phyloP scores from a whole-genome alignment of 331 rosid genomes.

The Arachis monticola region DNA sequence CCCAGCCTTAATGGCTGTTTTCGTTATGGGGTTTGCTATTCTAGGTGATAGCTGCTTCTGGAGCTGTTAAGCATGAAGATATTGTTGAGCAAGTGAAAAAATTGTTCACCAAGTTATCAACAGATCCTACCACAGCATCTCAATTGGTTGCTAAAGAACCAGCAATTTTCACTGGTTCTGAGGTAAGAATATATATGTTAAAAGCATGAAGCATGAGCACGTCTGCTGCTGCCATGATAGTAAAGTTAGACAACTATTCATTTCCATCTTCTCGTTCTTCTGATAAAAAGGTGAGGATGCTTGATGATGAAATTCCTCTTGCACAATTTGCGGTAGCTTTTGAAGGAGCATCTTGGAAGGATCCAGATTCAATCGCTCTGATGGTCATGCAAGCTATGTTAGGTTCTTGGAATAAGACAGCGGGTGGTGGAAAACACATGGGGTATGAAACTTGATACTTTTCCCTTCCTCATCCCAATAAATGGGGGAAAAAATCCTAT shows the following conservation, averaged over 20 bases:
- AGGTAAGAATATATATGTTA: constrained; percentile 54
- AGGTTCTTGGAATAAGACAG: constrained; percentile 93
- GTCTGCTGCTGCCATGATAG: neutral
- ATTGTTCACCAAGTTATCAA: constrained; percentile 75
- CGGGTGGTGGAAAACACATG: constrained; percentile 96
- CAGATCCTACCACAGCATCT: constrained; percentile 82
- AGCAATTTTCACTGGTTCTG: constrained; percentile 88
- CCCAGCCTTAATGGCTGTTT: neutral
- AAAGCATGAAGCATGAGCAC: neutral
- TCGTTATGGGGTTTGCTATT: constrained; percentile 30
- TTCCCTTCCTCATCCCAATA: too few species aligned
- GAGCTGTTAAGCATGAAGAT: constrained; percentile 93
- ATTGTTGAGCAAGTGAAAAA: constrained; percentile 73
- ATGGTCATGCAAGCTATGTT: constrained; percentile 99
- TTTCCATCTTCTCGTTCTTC: constrained; percentile 3
- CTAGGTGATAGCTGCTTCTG: constrained; percentile 92
- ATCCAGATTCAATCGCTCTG: constrained; percentile 89
- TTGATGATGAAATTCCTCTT: constrained; percentile 83
- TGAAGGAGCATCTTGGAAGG: constrained; percentile 97
- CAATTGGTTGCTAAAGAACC: constrained; percentile 88
- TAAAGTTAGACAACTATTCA: neutral
- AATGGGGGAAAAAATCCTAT: neutral
- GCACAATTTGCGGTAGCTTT: constrained; percentile 96
- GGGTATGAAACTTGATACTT: constrained; percentile 57
- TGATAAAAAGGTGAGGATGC: constrained; percentile 80